These are phyloP conservation scores for Neofusicoccum sp. DNA, from an alignment of 2,329 filamentous ascomycete species.

Conservation along the genomic window DNA sequence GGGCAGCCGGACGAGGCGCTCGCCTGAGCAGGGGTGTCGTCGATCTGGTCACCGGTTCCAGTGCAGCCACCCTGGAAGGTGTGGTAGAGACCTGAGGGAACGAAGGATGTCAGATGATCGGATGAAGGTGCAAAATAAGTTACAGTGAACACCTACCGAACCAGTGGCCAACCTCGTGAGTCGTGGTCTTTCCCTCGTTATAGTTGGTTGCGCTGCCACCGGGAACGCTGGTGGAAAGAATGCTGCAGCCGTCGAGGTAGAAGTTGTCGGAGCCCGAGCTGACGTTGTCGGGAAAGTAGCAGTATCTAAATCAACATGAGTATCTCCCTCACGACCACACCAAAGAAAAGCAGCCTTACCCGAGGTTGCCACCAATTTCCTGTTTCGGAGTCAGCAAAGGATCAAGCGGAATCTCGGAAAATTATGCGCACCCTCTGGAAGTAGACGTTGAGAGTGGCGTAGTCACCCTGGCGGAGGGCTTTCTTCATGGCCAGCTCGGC, in stretches of 20 bases:
- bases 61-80: constrained; percentile 32
- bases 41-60: constrained; percentile 27
- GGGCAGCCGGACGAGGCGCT: constrained; percentile 27
- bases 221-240: constrained; percentile 25
- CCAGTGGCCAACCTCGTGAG: constrained; percentile 36
- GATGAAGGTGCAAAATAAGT: neutral
- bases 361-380: constrained; percentile 42
- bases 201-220: constrained; percentile 23
- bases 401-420: neutral
- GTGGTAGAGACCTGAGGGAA: constrained; percentile 26
- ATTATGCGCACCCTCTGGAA: constrained; percentile 18
- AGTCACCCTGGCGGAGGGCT: constrained; percentile 26
- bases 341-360: constrained; percentile 44
- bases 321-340: constrained; percentile 32
- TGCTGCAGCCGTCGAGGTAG: constrained; percentile 26
- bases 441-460: constrained; percentile 30
- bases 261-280: constrained; percentile 21
- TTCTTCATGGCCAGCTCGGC: constrained; percentile 22
- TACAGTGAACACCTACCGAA: constrained; percentile 21
- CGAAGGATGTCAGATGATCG: neutral
- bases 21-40: constrained; percentile 31
- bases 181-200: constrained; percentile 28
- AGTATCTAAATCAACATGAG: neutral
- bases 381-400: neutral
- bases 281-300: constrained; percentile 18